phyloP scores from a whole-genome alignment of 2,329 filamentous ascomycete genomes.

The Paracoccidioides lutzii region DNA sequence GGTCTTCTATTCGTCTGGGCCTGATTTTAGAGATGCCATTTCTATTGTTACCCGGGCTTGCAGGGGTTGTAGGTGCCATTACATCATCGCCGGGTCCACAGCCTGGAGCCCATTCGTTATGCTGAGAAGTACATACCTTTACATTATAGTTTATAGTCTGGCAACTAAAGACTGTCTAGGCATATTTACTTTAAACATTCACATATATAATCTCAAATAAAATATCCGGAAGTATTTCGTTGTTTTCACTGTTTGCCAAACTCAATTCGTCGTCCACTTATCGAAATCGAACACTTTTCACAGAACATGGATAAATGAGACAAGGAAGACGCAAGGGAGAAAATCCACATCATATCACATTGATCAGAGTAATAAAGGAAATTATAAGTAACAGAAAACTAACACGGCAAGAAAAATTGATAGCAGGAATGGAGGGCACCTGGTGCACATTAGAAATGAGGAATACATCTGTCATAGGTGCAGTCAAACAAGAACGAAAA shows the following conservation, averaged over 20 bases:
- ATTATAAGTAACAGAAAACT: slow-evolving; percentile 10
- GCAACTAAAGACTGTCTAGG: too few species aligned
- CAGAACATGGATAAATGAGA: background rate
- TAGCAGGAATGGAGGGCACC: background rate
- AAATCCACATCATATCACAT: slow-evolving; percentile 1
- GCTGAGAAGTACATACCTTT: too few species aligned
- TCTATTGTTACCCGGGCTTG: too few species aligned
- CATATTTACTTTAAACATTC: too few species aligned
- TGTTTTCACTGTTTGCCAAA: background rate
- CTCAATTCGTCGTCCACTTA: background rate
- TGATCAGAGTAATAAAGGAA: background rate
- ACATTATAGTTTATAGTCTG: too few species aligned
- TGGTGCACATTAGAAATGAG: background rate
- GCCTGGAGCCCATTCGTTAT: too few species aligned
- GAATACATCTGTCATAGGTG: background rate
- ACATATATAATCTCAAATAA: too few species aligned
- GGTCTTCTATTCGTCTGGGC: too few species aligned
- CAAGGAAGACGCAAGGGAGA: background rate
- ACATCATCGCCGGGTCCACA: too few species aligned
- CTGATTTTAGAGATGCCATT: too few species aligned
- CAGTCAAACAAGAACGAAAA: background rate
- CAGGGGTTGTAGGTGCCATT: too few species aligned
- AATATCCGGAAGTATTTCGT: too few species aligned
- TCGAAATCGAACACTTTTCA: background rate
- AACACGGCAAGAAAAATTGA: slow-evolving; percentile 4